A percentile compares a stretch with the other conserved stretches of the same genome.
Evolutionary conservation across 1,284 basidiomycete genomes (phyloP).

Genomic region (Anthracocystis walkeri): DNA sequence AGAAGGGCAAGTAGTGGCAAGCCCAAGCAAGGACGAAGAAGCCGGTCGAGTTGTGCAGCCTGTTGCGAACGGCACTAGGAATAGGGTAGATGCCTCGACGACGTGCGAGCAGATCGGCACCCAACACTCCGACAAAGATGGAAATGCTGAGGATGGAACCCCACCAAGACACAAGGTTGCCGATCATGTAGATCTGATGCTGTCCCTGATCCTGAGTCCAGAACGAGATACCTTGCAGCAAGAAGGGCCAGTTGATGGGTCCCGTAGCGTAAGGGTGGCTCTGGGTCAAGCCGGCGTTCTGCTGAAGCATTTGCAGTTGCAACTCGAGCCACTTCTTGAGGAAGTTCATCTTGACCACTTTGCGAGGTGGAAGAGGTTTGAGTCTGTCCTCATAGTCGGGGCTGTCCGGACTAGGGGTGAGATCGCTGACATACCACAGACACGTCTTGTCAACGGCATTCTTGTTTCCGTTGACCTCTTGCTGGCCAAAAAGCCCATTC

Average conservation of each 20-base stretch:
- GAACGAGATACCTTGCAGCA: constrained; percentile 94
- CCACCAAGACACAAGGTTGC: constrained; percentile 97
- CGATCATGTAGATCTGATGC: constrained; percentile 95
- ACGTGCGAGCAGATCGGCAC: constrained; percentile 87
- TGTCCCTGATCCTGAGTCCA: constrained; percentile 86
- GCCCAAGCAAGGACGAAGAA: constrained; percentile 96
- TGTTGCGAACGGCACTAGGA: constrained; percentile 80
- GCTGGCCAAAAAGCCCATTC: constrained; percentile 97
- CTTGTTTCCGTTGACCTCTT: constrained; percentile 98
- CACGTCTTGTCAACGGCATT: constrained; percentile 84
- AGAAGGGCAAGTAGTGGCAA: constrained; percentile 97
- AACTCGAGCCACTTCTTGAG: constrained; percentile 94
- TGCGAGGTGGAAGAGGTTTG: constrained; percentile 73
- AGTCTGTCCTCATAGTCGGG: constrained; percentile 57
- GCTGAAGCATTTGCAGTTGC: constrained; percentile 94
- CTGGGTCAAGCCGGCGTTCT: constrained; percentile 94
- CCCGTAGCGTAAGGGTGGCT: constrained; percentile 94
- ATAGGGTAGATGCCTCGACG: constrained; percentile 87
- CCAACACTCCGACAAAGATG: constrained; percentile 88
- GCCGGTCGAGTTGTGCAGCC: constrained; percentile 92
- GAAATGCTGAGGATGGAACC: constrained; percentile 84
- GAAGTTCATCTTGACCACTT: constrained; percentile 86
- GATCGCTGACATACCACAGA: constrained; percentile 88
- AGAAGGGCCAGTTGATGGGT: constrained; percentile 98
- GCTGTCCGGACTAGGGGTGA: constrained; percentile 74